Conservation (phyloP, 345 rosid species). For the Psidium friedrichsthalianum region DNA sequence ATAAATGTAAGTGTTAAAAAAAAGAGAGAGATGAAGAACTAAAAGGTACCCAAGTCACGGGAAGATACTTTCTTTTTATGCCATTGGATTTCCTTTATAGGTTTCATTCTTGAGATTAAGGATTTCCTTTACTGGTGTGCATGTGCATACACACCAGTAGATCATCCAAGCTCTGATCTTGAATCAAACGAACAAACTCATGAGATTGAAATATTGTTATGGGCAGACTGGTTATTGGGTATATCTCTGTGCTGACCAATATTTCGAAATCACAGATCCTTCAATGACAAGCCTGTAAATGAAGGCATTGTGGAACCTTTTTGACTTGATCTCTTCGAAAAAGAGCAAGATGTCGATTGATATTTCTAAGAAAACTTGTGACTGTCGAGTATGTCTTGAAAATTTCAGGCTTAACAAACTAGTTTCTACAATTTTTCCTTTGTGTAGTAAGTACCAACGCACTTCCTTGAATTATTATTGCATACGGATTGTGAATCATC, state of each 20-base stretch:
- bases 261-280: slow-evolving; percentile 35
- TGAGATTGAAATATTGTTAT: no score
- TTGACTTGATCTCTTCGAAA: slow-evolving; percentile 63
- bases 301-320: slow-evolving; percentile 34
- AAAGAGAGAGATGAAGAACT: no score
- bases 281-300: slow-evolving; percentile 66
- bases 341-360: slow-evolving; percentile 63
- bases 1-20: no score
- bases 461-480: neutral
- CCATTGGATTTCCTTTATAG: no score
- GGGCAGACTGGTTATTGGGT: neutral
- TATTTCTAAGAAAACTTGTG: slow-evolving; percentile 89
- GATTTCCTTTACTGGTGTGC: no score
- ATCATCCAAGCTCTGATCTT: no score
- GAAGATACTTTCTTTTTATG: no score
- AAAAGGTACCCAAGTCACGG: no score
- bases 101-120: no score
- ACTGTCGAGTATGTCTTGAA: slow-evolving; percentile 63
- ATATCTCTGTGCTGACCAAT: neutral
- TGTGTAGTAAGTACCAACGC: neutral
- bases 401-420: neutral
- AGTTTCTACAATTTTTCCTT: neutral
- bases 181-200: no score
- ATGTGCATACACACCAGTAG: no score
- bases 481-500: neutral